Evolutionary conservation across 2,329 filamentous ascomycete genomes (phyloP), one percentile per base, ranked within the genome.

Genomic region (Leptosphaerulina australis): DNA sequence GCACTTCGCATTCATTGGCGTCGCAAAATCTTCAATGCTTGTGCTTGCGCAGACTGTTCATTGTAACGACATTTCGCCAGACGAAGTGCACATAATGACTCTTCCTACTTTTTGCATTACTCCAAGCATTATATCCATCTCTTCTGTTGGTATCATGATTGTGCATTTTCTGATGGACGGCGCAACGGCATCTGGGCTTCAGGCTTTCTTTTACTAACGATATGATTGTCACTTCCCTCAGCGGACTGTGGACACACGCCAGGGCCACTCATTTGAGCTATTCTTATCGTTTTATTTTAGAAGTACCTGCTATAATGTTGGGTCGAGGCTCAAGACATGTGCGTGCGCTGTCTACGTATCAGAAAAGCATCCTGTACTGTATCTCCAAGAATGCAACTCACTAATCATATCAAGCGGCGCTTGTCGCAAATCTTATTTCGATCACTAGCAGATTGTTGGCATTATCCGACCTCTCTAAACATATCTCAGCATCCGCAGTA

Each of bases 211-310:
- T 24, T 14, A 17, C 6, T 5, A 40, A 24, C 22, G 12, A 24
- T 21, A 31, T 17, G 20, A 24, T 34, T 28, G 37, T 52, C 49
- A 20, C 37, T 29, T 18, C 26, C 30, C 21, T 38, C 28, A 3
- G 3, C 4, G 17, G 43, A 25, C 11, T 24, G 37, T 35, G n/a
- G 49, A 55, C 39, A 46, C 30, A 43, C 44, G 57, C 40, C 57
- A 62, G 57, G 59, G 57, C 55, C 57, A 53, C 44, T 62, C 59
- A 22, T 59, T 60, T 51, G n/a, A 15, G 15, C 15, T 24, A 4
- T 22, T 11, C 28, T 28, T 8, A 17, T 24, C 4, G 24, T 12
- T 30, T 36, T 15, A 11, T 22, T 14, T 10, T 18, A 2, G 1
- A 17, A 26, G 10, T 2, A 22, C 15, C 6, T 14, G 2, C 36